A percentile compares a stretch with the other conserved stretches of the same genome.
These are phyloP conservation scores for Phaeosphaeria sp. DNA, from an alignment of 2,329 filamentous ascomycete genomes.

Conservation along the genomic window DNA sequence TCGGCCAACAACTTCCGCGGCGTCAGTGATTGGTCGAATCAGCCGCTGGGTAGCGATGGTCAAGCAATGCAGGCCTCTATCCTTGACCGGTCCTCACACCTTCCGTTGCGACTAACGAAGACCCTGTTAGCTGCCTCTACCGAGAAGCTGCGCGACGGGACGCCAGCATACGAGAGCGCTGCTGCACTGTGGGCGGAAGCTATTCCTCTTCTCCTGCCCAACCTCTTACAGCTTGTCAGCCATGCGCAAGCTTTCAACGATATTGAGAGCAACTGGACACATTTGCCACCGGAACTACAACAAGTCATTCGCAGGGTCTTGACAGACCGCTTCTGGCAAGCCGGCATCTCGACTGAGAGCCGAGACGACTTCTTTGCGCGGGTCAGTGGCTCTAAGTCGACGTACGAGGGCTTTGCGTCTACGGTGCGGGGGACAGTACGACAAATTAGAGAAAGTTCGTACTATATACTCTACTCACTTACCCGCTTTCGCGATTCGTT, in stretches of 20 bases:
- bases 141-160: conserved; percentile 80
- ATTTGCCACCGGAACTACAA: conserved; percentile 77
- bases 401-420: conserved; percentile 91
- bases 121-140: conserved; percentile 91
- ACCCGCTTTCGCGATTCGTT: conserved; percentile 86
- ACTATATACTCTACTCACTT: conserved; percentile 94
- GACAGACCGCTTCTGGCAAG: conserved; percentile 97
- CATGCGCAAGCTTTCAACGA: conserved; percentile 94
- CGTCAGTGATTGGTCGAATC: conserved; percentile 81
- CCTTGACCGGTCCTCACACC: conserved; percentile 73
- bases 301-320: conserved; percentile 80
- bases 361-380: conserved; percentile 96
- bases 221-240: conserved; percentile 82
- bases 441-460: conserved; percentile 89
- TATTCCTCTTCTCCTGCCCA: conserved; percentile 83
- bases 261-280: conserved; percentile 76
- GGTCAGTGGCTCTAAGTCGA: conserved; percentile 86
- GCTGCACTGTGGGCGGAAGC: conserved; percentile 84
- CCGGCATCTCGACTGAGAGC: conserved; percentile 92
- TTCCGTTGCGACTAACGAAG: conserved; percentile 88
- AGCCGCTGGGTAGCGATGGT: conserved; percentile 79
- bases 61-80: conserved; percentile 79
- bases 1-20: conserved; percentile 74
- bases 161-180: conserved; percentile 75
- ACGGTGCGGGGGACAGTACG: conserved; percentile 88